Base-by-base conservation (phyloP, 2,329 filamentous ascomycete genomes). In the Pseudopyrenochaeta lycopersici region DNA sequence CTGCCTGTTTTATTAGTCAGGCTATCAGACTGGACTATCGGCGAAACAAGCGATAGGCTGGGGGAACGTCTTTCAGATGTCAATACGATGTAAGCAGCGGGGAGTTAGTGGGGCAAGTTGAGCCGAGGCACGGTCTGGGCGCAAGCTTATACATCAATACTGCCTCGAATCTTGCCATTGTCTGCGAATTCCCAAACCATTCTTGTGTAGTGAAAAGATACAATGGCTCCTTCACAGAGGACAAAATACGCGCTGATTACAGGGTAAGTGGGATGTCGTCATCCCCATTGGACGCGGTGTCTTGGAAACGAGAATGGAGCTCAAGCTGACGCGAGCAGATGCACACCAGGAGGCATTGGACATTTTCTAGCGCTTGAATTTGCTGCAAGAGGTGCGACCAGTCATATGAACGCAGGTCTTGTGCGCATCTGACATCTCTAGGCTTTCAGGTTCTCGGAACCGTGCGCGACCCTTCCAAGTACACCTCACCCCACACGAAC, bases 341-440 rank as follows among this genome's bases (percentile, higher is more conserved):
- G 82, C 66, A 81, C 78, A 1, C 80, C 83, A 6, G 83, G 84
- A 33, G 83, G 84, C 41, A 86, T 88, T 56, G 85, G 85, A 23
- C 80, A 87, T 63, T 80, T 81, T 14, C 77, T 88, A 12, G 84
- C 84, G 1, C 77, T 78, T 15, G 83, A 86, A 63, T 88, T 88
- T 65, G 78, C 84, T 50, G 72, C 69, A 27, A 70, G 76, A 62
- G 77, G 77, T 72, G 21, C 31, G 43, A 7, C 6, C 31, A 10
- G 23, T 5, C 17, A 20, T 9, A 20, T 11, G 18, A 14, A 39
- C 36, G 20, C 12, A n/a, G n/a, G n/a, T n/a, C n/a, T 7, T 14
- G 14, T 33, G 20, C 29, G 17, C 9, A n/a, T 31, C 39, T 29
- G 27, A 17, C 27, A 43, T 36, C 18, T 55, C 11, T 52, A 73